Evolutionary conservation across 768 basidiomycete species (phyloP), one percentile per base, ranked within the genome.

Genomic region (Mycena floridula): DNA sequence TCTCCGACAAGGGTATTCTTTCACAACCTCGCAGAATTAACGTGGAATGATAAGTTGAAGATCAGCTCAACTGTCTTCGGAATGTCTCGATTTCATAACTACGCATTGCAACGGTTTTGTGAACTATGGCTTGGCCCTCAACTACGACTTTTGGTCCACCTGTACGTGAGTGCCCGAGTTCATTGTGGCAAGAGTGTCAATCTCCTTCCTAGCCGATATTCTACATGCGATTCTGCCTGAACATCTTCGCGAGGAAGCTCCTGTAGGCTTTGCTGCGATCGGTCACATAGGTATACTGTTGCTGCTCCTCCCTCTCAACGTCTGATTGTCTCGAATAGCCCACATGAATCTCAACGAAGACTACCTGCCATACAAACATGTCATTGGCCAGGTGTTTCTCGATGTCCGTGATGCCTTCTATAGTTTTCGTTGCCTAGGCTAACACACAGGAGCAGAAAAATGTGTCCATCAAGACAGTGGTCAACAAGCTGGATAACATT

Each of bases 401-500:
- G 93, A 97, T 63, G 95, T 90, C 54, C 52, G 88, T 65, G 9
- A 37, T 11, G 35, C 26, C 39, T 37, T 50, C 16, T 13, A 11
- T 5, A 7, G 6, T 11, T 11, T 45, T 47, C 24, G 44, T 37
- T 27, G 40, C 23, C 42, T 45, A 18, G 13, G 32, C 41, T 54
- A 23, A 63, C 36, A 25, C n/a, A n/a, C 8, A 24, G 30, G 9
- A 12, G 3, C 35, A 96, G 93, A 98, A 99, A 89, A 93, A 92
- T 59, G 74, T 75, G 18, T 66, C 66, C 20, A 70, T 95, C 30
- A 75, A 74, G 54, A 98, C 95, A 0, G 92, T 98, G 2, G 93
- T 99, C 30, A 97, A 99, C 69, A 99, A 98, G 63, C 67, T 96
- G 26, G 79, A 94, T 52, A 79, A 64, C 28, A 97, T 97, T 43